Percentiles rank a stretch among this genome's conserved stretches.
phyloP scores from a whole-genome alignment of 2,329 filamentous ascomycete species.

The Mycosphaerelloides madeirae region DNA sequence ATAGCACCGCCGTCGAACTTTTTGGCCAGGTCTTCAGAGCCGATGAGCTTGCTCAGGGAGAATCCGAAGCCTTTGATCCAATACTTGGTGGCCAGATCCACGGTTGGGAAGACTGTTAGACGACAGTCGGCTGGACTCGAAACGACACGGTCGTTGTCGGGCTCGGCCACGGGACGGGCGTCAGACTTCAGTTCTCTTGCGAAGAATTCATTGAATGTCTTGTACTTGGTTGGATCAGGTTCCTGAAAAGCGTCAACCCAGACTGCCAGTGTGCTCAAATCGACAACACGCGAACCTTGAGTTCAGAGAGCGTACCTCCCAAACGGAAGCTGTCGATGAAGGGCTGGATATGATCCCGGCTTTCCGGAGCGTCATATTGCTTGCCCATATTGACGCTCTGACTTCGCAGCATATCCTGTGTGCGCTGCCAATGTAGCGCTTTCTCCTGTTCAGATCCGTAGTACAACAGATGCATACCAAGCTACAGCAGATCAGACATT shows the following conservation, averaged over 20 bases:
- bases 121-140: conserved; percentile 38
- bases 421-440: conserved; percentile 34
- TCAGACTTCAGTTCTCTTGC: conserved; percentile 34
- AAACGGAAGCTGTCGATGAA: conserved; percentile 40
- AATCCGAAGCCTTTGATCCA: conserved; percentile 44
- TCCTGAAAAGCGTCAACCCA: conserved; percentile 12
- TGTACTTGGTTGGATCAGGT: conserved; percentile 37
- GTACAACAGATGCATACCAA: conserved; percentile 43
- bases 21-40: conserved; percentile 25
- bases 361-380: conserved; percentile 37
- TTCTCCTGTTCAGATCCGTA: conserved; percentile 39
- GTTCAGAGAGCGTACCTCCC: conserved; percentile 29
- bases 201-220: conserved; percentile 44
- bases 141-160: conserved; percentile 30
- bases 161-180: conserved; percentile 36
- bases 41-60: conserved; percentile 32
- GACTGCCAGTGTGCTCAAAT: no score
- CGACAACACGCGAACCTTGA: conserved; percentile 18
- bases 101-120: conserved; percentile 36
- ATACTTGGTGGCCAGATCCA: conserved; percentile 38
- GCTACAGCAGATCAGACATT: conserved; percentile 2
- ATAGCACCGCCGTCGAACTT: conserved; percentile 36
- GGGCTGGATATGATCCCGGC: conserved; percentile 35
- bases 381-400: conserved; percentile 40
- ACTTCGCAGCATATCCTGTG: conserved; percentile 31